A percentile compares a stretch with the other conserved stretches of the same genome.
These are phyloP conservation scores for Pseudopithomyces chartarum DNA, from an alignment of 2,329 filamentous ascomycete species.

Conservation along the genomic window DNA sequence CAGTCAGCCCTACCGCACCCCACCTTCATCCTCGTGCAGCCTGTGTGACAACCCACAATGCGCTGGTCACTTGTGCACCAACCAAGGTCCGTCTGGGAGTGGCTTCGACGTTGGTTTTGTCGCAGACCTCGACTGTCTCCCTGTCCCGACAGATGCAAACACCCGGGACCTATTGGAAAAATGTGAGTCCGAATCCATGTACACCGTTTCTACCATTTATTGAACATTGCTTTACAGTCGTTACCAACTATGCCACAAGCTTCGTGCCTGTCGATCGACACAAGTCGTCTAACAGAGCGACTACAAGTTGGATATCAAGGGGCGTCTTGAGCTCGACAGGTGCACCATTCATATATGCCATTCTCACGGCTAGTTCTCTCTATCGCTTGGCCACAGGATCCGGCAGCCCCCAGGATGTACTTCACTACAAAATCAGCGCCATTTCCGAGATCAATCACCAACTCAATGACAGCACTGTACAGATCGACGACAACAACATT, in stretches of 20 bases:
- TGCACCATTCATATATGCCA: slow-evolving; percentile 36
- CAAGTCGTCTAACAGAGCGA: slow-evolving; percentile 21
- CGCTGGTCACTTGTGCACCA: slow-evolving; percentile 15
- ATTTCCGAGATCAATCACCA: slow-evolving; percentile 35
- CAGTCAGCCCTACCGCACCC: slow-evolving; percentile 18
- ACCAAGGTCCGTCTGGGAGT: slow-evolving; percentile 9
- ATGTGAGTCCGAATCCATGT: slow-evolving; percentile 25
- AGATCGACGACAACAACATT: slow-evolving; percentile 37
- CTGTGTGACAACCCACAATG: slow-evolving; percentile 20
- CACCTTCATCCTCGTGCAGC: slow-evolving; percentile 19
- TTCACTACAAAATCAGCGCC: slow-evolving; percentile 33
- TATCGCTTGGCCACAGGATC: slow-evolving; percentile 22
- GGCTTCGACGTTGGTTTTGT: slow-evolving; percentile 22
- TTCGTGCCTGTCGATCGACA: slow-evolving; percentile 36
- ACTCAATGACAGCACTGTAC: slow-evolving; percentile 26
- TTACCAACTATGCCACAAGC: slow-evolving; percentile 21
- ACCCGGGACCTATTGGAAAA: slow-evolving; percentile 28
- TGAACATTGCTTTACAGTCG: slow-evolving; percentile 22
- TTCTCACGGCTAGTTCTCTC: slow-evolving; percentile 32
- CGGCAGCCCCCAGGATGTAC: slow-evolving; percentile 9
- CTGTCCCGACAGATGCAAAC: slow-evolving; percentile 26
- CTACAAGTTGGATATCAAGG: slow-evolving; percentile 30
- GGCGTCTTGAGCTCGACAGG: slow-evolving; percentile 29
- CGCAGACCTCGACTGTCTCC: slow-evolving; percentile 29
- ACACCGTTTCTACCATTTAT: background rate